Conservation (phyloP, 2,329 filamentous ascomycete species). For the Claviceps capensis region DNA sequence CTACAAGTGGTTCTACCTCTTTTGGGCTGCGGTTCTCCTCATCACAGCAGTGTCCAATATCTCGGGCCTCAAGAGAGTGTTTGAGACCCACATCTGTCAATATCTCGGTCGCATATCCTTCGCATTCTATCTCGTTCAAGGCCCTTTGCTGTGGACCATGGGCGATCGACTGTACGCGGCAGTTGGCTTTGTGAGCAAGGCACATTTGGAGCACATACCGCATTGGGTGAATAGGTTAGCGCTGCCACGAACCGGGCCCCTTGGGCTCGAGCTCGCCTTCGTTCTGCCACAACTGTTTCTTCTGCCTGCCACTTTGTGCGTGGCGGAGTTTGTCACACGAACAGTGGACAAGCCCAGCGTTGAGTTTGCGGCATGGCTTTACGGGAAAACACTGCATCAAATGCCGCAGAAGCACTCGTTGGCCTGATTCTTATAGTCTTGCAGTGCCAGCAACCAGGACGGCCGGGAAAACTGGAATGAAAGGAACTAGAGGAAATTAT, state of each 20-base stretch:
- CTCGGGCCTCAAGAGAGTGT: constrained; percentile 41
- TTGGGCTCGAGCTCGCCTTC: constrained; percentile 48
- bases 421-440: not conserved
- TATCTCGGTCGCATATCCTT: constrained; percentile 51
- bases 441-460: no score
- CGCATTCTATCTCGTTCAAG: constrained; percentile 50
- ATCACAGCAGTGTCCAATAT: constrained; percentile 44
- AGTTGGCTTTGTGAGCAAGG: constrained; percentile 38
- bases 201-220: constrained; percentile 35
- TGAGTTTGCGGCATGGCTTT: constrained; percentile 41
- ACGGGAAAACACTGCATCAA: constrained; percentile 27
- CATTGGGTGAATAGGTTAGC: constrained; percentile 43
- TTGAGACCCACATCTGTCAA: constrained; percentile 44
- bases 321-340: constrained; percentile 42
- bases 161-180: constrained; percentile 52
- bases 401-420: constrained; percentile 1
- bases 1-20: constrained; percentile 55
- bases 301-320: constrained; percentile 43
- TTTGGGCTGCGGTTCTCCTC: constrained; percentile 43
- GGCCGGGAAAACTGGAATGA: no score
- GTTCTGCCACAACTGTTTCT: constrained; percentile 45
- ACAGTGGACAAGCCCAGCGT: constrained; percentile 47
- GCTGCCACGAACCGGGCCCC: constrained; percentile 39
- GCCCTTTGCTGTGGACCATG: constrained; percentile 43
- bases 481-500: not conserved